Conservation (phyloP, 2,329 filamentous ascomycete species). For the Fusarium stilboides region DNA sequence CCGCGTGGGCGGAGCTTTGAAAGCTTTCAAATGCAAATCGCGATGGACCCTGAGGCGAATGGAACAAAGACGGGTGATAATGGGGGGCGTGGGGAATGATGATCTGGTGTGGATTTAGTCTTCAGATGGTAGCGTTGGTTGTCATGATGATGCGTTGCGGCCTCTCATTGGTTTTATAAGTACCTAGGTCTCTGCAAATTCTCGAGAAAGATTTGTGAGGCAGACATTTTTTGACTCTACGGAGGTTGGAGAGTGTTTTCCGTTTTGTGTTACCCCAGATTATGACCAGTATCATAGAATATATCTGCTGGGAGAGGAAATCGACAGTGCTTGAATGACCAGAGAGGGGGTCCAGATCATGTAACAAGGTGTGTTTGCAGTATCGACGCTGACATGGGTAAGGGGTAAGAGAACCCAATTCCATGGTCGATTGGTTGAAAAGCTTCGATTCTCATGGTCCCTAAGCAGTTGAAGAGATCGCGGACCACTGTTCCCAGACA, state of each 20-base stretch:
- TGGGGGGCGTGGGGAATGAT: conserved; percentile 19
- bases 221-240: not conserved
- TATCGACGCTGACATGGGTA: not conserved
- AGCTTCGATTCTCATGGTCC: conserved; percentile 35
- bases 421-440: conserved; percentile 19
- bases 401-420: conserved; percentile 8
- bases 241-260: not conserved
- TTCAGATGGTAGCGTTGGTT: conserved; percentile 3
- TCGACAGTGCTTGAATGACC: not conserved
- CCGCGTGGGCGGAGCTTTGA: conserved; percentile 11
- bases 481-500: conserved; percentile 33
- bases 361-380: conserved; percentile 25
- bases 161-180: not conserved
- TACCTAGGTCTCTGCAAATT: not conserved
- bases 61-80: conserved; percentile 16
- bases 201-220: not conserved
- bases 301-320: conserved; percentile 6
- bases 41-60: conserved; percentile 33
- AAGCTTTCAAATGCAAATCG: conserved; percentile 30
- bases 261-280: not conserved
- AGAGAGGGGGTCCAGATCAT: conserved; percentile 6
- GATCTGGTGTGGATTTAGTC: conserved; percentile 29
- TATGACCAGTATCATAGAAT: conserved; percentile 5
- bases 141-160: conserved; percentile 10
- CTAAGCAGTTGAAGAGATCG: conserved; percentile 42